These are phyloP conservation scores for Dryas octopetala DNA, from an alignment of 306 rosid genomes.

Conservation along the genomic window DNA sequence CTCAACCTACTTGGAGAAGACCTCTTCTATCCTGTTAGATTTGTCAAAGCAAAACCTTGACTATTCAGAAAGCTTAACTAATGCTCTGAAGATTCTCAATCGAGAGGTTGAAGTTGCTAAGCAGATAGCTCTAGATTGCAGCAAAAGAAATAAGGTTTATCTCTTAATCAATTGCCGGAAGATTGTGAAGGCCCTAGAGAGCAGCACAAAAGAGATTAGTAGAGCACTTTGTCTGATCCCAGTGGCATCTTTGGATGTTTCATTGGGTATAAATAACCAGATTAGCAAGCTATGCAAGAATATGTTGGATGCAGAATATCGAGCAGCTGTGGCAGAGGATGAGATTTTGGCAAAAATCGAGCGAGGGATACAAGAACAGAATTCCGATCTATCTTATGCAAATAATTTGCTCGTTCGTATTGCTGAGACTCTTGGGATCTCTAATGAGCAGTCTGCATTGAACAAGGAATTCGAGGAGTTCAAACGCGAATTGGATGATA, in stretches of 20 bases:
- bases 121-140: conserved; percentile 46
- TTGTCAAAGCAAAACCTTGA: conserved; percentile 29
- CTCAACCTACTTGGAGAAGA: conserved; percentile 40
- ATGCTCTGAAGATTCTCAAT: conserved; percentile 38
- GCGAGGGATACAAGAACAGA: conserved; percentile 39
- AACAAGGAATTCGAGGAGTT: conserved; percentile 48
- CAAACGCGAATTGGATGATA: conserved; percentile 42
- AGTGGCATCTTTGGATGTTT: conserved; percentile 36
- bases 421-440: conserved; percentile 48
- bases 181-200: conserved; percentile 41
- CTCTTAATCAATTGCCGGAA: conserved; percentile 46
- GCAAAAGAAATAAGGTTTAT: conserved; percentile 45
- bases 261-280: conserved; percentile 31
- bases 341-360: conserved; percentile 44
- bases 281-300: conserved; percentile 41
- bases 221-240: conserved; percentile 41
- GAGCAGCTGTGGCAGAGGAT: conserved; percentile 37
- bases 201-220: conserved; percentile 44
- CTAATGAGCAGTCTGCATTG: conserved; percentile 36
- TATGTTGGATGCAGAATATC: conserved; percentile 44
- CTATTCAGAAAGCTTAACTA: conserved; percentile 33
- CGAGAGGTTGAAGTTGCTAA: conserved; percentile 45
- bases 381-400: conserved; percentile 22
- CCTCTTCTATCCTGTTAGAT: conserved; percentile 37
- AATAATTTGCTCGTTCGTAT: conserved; percentile 39